Evolutionary conservation across 2,329 filamentous ascomycete species (phyloP).

Genomic region (Biscogniauxia sp.): DNA sequence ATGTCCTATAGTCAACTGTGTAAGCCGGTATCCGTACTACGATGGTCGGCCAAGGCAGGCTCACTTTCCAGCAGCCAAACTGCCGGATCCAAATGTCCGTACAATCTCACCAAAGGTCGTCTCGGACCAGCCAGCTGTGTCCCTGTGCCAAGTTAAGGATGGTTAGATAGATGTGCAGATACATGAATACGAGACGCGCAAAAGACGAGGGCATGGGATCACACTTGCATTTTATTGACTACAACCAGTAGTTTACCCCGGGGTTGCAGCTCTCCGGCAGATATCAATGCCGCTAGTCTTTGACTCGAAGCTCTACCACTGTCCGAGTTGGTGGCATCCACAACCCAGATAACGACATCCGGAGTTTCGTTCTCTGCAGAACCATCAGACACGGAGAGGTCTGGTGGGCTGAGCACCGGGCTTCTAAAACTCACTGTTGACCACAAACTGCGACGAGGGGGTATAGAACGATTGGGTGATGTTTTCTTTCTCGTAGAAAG

Average conservation of each 20-base stretch:
- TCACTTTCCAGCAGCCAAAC: neutral
- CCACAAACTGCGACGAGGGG: neutral
- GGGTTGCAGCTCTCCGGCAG: neutral
- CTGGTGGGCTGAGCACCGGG: neutral
- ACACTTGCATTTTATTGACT: neutral
- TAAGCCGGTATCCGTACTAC: neutral
- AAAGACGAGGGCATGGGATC: neutral
- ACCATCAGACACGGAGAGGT: neutral
- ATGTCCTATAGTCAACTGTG: neutral
- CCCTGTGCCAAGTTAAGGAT: no score
- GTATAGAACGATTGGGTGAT: neutral
- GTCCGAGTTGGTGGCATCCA: constrained; percentile 2
- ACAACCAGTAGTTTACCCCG: neutral
- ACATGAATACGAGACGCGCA: neutral
- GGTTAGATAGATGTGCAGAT: neutral
- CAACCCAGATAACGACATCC: constrained; percentile 4
- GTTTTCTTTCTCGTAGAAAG: constrained; percentile 1
- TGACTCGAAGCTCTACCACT: neutral
- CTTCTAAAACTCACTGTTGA: neutral
- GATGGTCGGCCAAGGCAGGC: neutral
- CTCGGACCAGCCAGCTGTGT: neutral
- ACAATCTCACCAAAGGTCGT: neutral
- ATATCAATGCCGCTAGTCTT: constrained; percentile 4
- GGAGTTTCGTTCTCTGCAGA: neutral
- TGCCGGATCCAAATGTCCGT: neutral